Evolutionary conservation across 192 early-diverging fungal genomes (phyloP).

Genomic region (Umbelopsis sp.): DNA sequence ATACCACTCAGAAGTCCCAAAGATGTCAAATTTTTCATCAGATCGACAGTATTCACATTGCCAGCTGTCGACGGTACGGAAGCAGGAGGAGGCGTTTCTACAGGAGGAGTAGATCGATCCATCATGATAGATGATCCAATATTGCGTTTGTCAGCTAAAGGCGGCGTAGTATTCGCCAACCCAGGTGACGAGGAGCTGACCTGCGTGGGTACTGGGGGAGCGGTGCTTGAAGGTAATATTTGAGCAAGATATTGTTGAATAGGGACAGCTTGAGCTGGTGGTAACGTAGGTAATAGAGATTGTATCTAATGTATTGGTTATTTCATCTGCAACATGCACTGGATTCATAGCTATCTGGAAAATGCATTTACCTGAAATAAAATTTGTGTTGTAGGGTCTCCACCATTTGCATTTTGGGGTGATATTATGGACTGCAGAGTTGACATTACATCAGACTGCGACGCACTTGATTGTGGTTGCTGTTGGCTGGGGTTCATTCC

Average conservation of each 20-base stretch:
- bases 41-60: conserved; percentile 23
- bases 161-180: not conserved
- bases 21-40: conserved; percentile 28
- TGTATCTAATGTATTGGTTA: conserved; percentile 22
- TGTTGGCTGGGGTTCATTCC: not conserved
- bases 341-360: not conserved
- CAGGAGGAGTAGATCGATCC: not conserved
- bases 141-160: not conserved
- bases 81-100: conserved; percentile 1
- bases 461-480: not conserved
- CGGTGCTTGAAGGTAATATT: conserved; percentile 9
- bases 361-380: conserved; percentile 26
- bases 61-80: not conserved
- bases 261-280: conserved; percentile 25
- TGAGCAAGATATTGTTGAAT: conserved; percentile 37
- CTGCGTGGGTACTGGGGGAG: not conserved
- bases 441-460: not conserved
- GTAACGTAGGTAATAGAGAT: conserved; percentile 33
- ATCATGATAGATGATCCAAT: not conserved
- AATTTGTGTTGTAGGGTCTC: conserved; percentile 26
- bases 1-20: conserved; percentile 21
- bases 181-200: not conserved
- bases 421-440: conserved; percentile 19
- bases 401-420: not conserved
- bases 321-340: not conserved